Percentiles rank a stretch among this genome's conserved stretches.
These are phyloP conservation scores for Silene conica DNA, from an alignment of 148 eudicot genomes.

Conservation along the genomic window DNA sequence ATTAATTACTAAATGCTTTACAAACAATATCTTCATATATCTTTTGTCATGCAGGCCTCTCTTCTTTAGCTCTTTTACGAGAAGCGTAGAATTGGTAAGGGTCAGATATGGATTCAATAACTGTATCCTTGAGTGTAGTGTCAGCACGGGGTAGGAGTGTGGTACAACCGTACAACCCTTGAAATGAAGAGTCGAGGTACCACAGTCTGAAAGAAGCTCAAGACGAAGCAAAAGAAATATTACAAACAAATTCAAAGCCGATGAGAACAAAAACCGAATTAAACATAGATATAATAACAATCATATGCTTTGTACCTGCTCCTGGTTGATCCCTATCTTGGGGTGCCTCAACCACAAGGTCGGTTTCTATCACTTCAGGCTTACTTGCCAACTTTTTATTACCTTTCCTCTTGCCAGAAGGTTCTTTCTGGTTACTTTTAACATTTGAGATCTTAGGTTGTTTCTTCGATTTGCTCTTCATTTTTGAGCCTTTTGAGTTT, in stretches of 20 bases:
- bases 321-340: conserved; percentile 29
- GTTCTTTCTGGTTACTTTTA: conserved; percentile 26
- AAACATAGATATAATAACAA: neutral
- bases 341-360: conserved; percentile 21
- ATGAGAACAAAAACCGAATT: conserved; percentile 10
- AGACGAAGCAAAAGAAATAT: conserved; percentile 7
- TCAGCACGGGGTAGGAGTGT: no score
- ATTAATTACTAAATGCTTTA: neutral
- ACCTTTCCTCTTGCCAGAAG: conserved; percentile 39
- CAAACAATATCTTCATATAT: neutral
- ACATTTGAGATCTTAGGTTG: conserved; percentile 34
- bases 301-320: conserved; percentile 42
- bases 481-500: conserved; percentile 37
- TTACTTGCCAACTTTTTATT: conserved; percentile 31
- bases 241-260: neutral
- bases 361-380: conserved; percentile 33
- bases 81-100: neutral
- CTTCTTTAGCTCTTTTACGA: neutral
- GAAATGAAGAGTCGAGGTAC: no score
- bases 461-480: conserved; percentile 28
- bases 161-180: no score
- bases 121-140: neutral
- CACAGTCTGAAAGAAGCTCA: neutral
- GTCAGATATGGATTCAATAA: neutral
- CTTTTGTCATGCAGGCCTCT: neutral